Evolutionary conservation across 495 filamentous ascomycete species (phyloP), one percentile per base, ranked within the genome.

Genomic region (Entonaema liquescens): DNA sequence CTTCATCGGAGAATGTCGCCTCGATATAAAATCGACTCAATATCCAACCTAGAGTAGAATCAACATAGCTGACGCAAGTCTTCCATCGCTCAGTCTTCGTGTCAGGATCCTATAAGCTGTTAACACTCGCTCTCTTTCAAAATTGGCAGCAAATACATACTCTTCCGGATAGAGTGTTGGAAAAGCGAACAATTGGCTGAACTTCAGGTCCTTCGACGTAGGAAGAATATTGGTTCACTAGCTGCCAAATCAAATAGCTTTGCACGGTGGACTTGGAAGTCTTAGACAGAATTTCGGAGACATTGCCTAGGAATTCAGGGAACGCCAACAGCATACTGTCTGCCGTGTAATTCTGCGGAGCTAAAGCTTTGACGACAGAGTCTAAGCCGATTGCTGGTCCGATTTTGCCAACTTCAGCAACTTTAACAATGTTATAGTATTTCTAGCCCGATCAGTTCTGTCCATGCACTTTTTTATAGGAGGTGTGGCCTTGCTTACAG

Each of bases 11-110:
- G 67, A 91, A 93, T 15, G 87, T 84, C 54, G 86, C 85, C 56
- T 90, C 82, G 26, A 91, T 82, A 73, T 89, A 93, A 73, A 93
- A 91, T 42, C 88, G 85, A 71, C 90, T 91, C 0, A 86, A 72
- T 33, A 86, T 82, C 84, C 82, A 86, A 29, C 83, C 83, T 25
- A 92, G 79, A 5, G 83, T 84, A 19, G 79, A 73, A 73, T 92
- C 89, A 5, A 89, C 81, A 47, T 80, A 78, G 7, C 67, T 70
- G 54, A 92, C 83, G 69, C 90, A 93, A 35, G 87, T 91, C 70
- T 89, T 84, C 90, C 90, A 93, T 60, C 90, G 80, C 52, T 93
- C 90, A 29, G 88, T 80, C 28, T 80, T 82, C 0, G 89, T 86
- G 57, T 91, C 79, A 1, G 89, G 87, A 59, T 91, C 89, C 77